Conservation (phyloP, 306 rosid genomes). For the Quercus wislizeni region DNA sequence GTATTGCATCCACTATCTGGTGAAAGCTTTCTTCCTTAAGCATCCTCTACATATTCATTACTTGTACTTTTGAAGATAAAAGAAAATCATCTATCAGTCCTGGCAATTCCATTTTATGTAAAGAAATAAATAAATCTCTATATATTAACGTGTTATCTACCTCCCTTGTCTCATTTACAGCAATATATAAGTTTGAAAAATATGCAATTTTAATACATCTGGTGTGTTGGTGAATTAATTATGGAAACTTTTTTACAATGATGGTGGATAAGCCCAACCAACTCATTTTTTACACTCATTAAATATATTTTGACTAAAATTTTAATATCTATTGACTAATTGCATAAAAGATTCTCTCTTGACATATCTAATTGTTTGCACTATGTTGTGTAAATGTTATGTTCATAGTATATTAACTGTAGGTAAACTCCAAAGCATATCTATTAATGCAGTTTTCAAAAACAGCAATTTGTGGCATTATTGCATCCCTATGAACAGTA, state of each 20-base stretch:
- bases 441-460: not conserved
- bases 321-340: not conserved
- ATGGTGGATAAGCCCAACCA: not conserved
- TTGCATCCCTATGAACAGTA: not conserved
- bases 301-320: no score
- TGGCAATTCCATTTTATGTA: no score
- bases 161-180: not conserved
- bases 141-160: not conserved
- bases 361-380: not conserved
- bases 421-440: not conserved
- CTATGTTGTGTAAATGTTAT: not conserved
- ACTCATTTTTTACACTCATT: not conserved
- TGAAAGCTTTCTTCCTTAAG: not conserved
- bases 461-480: not conserved
- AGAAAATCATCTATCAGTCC: no score
- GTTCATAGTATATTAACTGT: not conserved
- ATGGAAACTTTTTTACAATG: not conserved
- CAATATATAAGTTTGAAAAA: not conserved
- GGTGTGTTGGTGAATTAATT: not conserved
- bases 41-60: not conserved
- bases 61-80: not conserved
- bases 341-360: not conserved
- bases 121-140: not conserved
- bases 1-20: not conserved
- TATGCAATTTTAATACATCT: not conserved